Conservation (phyloP, 2,329 filamentous ascomycete species). For the Claviceps purpurea region DNA sequence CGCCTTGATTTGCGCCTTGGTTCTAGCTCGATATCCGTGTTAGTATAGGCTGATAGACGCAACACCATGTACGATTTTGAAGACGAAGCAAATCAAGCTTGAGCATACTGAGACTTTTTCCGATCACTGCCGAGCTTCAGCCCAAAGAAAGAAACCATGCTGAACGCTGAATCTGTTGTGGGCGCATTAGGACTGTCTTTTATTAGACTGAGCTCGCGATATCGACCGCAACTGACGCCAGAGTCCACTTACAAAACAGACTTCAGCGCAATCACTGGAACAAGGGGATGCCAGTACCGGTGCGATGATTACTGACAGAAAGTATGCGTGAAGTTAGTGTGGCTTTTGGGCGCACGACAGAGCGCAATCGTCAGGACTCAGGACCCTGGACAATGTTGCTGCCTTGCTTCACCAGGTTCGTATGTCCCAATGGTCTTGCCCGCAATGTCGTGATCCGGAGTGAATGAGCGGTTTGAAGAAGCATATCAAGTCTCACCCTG, state of each 20-base stretch:
- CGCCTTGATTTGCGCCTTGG: conserved; percentile 6
- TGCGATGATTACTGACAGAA: neutral
- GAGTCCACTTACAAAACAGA: neutral
- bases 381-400: neutral
- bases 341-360: neutral
- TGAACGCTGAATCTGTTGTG: neutral
- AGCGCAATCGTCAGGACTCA: neutral
- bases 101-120: conserved; percentile 37
- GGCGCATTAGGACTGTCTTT: neutral
- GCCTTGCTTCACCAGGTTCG: neutral
- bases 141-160: conserved; percentile 48
- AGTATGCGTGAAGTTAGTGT: neutral
- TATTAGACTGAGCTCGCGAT: neutral
- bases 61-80: neutral
- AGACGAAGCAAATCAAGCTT: conserved; percentile 5
- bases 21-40: neutral
- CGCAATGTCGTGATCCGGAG: neutral
- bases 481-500: neutral
- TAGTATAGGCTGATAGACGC: neutral
- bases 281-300: neutral
- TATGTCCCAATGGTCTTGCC: neutral
- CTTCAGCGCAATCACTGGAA: neutral
- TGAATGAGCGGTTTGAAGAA: neutral
- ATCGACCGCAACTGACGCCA: neutral
- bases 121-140: conserved; percentile 42